Evolutionary conservation across 1,284 basidiomycete genomes (phyloP), one percentile per base, ranked within the genome.

Genomic region (Baeospora myosura): DNA sequence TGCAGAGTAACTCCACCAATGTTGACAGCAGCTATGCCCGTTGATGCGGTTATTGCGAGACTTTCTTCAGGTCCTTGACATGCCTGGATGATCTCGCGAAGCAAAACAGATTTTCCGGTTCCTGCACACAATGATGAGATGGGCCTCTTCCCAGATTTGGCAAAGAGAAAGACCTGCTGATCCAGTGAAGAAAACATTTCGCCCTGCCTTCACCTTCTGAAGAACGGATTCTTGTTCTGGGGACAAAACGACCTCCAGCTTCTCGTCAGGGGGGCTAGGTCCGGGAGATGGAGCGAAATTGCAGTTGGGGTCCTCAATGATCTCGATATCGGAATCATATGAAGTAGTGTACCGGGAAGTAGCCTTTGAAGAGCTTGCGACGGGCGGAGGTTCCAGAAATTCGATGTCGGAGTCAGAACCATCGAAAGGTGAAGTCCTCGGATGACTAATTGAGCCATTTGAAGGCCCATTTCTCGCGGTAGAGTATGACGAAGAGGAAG

Each of bases 1-100:
- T 96, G 93, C 14, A 96, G 67, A 0, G 93, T 96, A 20, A 80
- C 72, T 30, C 93, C 92, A 5, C 86, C 91, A 43, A 96, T 89
- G 54, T 94, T 93, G 60, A 89, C 87, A 5, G 86, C 88, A 0
- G 93, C 92, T 49, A 96, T 93, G 38, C 93, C 81, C 3, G 93
- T 97, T 4, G 88, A 89, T 4, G 93, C 93, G 1, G 92, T 96
- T 40, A 96, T 78, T 2, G 85, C 91, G 5, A 95, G 74, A 0
- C 72, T 72, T 43, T 82, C 76, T 11, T 20, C 8, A 58, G 52
- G 65, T 72, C 50, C 64, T 65, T 46, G 63, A 41, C 90, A 63
- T 7, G 69, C 62, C 30, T 63, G 60, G 59, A 97, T 94, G 49
- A 96, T 91, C 57, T 90, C 87, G 6, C 88, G 78, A 1, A 96